Conservation (phyloP, 1,139 yeast species). For the Saccharomyces uvarum region DNA sequence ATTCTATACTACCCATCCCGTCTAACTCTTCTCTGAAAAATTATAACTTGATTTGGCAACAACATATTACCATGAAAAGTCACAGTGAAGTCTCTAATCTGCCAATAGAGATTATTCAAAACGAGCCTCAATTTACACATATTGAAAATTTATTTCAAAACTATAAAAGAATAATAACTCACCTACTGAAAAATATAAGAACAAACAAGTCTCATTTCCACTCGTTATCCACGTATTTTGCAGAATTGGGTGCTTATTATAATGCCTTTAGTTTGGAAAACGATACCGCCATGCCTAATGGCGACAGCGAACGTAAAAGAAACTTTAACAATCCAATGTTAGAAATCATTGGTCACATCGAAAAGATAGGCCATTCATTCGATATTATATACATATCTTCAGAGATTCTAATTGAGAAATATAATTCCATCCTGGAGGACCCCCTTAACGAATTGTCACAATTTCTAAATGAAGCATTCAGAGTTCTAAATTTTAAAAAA, state of each 20-base stretch:
- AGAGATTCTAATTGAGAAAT: constrained; percentile 55
- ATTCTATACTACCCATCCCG: constrained; percentile 54
- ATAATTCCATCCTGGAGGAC: constrained; percentile 68
- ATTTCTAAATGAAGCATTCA: constrained; percentile 59
- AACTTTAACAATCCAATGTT: constrained; percentile 26
- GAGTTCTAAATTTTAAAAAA: constrained; percentile 60
- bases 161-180: constrained; percentile 55
- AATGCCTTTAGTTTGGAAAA: constrained; percentile 73
- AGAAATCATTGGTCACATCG: constrained; percentile 44
- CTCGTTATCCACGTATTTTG: constrained; percentile 36
- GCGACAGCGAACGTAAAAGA: constrained; percentile 5
- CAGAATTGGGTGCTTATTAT: constrained; percentile 41
- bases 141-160: constrained; percentile 47
- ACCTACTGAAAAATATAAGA: constrained; percentile 48
- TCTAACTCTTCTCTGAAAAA: constrained; percentile 10
- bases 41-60: background rate
- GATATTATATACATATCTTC: constrained; percentile 74
- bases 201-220: constrained; percentile 42
- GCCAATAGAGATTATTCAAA: constrained; percentile 12
- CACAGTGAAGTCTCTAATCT: constrained; percentile 1
- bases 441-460: constrained; percentile 82
- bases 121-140: constrained; percentile 41
- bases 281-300: constrained; percentile 26
- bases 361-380: constrained; percentile 77
- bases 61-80: background rate